Conservation (phyloP, 2,329 filamentous ascomycete species). For the Aspergillus melleus region DNA sequence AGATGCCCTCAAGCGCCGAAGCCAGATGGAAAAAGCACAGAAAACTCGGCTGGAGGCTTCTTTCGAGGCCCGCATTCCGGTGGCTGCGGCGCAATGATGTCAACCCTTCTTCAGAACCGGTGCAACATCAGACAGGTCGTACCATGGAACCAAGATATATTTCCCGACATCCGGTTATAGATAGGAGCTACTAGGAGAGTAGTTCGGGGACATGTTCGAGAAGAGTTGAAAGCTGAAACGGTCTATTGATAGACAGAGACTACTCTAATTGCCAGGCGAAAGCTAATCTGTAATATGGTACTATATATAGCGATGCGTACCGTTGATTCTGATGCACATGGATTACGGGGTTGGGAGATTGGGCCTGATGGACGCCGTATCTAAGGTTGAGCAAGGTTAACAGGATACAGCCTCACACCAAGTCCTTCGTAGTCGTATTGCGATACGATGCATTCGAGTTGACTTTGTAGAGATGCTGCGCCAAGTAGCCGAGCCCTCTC, state of each 20-base stretch:
- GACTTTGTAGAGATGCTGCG: too few relatives aligned
- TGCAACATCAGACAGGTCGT: background rate
- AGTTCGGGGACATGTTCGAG: background rate
- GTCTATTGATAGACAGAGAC: background rate
- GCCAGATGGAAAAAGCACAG: background rate
- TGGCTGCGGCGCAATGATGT: background rate
- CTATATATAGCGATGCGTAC: background rate
- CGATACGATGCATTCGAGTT: background rate
- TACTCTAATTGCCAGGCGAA: background rate
- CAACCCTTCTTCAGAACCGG: background rate
- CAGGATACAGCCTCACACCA: background rate
- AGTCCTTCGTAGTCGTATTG: background rate
- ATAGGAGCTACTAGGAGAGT: background rate
- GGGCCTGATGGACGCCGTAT: background rate
- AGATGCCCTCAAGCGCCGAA: background rate
- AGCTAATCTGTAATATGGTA: background rate
- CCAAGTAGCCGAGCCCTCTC: background rate
- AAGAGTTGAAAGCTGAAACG: background rate
- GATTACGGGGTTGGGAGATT: too few relatives aligned
- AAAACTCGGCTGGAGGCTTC: background rate
- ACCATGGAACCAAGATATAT: background rate
- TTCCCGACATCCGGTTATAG: background rate
- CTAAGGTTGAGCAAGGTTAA: background rate
- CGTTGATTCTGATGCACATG: background rate
- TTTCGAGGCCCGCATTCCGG: background rate